Evolutionary conservation across 495 filamentous ascomycete species (phyloP).

Genomic region (Penicillium samsonianum): DNA sequence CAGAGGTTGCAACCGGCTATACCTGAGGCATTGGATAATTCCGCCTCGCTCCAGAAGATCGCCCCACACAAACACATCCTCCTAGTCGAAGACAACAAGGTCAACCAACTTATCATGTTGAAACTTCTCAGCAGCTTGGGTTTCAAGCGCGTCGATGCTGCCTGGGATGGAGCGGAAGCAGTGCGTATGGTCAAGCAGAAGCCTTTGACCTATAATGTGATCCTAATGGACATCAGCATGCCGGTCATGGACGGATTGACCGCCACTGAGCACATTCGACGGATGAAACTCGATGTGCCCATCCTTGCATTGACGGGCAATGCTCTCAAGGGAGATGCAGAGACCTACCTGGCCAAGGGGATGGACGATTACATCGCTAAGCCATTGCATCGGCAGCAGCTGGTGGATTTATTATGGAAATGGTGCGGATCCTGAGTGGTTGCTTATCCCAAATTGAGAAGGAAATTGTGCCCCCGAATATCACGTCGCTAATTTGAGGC

Average conservation of each 20-base stretch:
- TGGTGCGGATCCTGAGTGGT: conserved; percentile 34
- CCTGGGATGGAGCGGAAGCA: conserved; percentile 58
- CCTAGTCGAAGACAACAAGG: conserved; percentile 60
- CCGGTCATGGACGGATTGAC: conserved; percentile 69
- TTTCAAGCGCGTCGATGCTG: conserved; percentile 54
- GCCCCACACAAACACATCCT: conserved; percentile 52
- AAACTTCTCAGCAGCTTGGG: conserved; percentile 57
- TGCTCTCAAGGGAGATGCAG: conserved; percentile 60
- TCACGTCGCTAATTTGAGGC: background rate
- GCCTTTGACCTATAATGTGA: conserved; percentile 52
- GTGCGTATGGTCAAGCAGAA: conserved; percentile 53
- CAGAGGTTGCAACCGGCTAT: background rate
- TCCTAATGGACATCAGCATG: conserved; percentile 71
- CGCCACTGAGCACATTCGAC: conserved; percentile 62
- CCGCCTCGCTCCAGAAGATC: conserved; percentile 28
- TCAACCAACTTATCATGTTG: conserved; percentile 65
- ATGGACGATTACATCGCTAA: conserved; percentile 67
- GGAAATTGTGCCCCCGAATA: background rate
- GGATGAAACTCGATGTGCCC: conserved; percentile 51
- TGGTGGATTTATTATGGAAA: conserved; percentile 38
- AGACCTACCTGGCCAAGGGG: conserved; percentile 57
- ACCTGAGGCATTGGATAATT: conserved; percentile 12
- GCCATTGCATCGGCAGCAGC: conserved; percentile 53
- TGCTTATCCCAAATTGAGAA: background rate
- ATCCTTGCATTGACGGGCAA: conserved; percentile 68